Base-by-base conservation (phyloP, 1,284 basidiomycete genomes). In the Pyrrhoderma noxium region DNA sequence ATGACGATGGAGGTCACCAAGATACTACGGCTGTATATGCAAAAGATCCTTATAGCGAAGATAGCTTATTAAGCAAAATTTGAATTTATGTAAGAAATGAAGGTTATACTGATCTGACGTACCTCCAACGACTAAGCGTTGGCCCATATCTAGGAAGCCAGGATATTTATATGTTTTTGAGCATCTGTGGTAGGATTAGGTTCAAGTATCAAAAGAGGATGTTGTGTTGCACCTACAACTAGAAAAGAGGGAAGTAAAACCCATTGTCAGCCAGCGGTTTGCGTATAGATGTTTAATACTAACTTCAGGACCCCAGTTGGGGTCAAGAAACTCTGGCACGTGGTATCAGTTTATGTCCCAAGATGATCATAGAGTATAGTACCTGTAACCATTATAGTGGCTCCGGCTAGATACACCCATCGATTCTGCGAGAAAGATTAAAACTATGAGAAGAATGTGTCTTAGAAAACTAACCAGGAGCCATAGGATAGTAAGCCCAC, bases 111-210 rank as follows among this genome's bases (percentile, higher is more conserved):
- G n/a, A n/a, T n/a, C n/a, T n/a, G n/a, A n/a, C n/a, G n/a, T 44
- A 44, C 42, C 31, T 44, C 42, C 42, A 8, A 44, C 42, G 11
- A 44, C 31, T 8, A 44, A 31, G 14, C 42, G 42, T 21, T 44
- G 42, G 4, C 23, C 23, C 23, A 31, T 31, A 11, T 23, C n/a
- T 8, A 44, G 23, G 2, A 44, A 19, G 14, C 23, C n/a, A 2
- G 42, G 42, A 22, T 44, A 44, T 23, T 31, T 44, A 14, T 44
- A 44, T 4, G 31, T 25, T n/a, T 31, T 23, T 9, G n/a, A 13
- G 9, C 42, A 44, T 8, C 42, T 44, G 5, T 14, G 42, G n/a
- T 21, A 42, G 3, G n/a, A 42, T 3, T 23, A 2, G 8, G 2
- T 39, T 39, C 37, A n/a, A 3, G 11, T 16, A n/a, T 8, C 3